These are phyloP conservation scores for Cucumis cinereus DNA, from an alignment of 306 rosid species.

Conservation along the genomic window DNA sequence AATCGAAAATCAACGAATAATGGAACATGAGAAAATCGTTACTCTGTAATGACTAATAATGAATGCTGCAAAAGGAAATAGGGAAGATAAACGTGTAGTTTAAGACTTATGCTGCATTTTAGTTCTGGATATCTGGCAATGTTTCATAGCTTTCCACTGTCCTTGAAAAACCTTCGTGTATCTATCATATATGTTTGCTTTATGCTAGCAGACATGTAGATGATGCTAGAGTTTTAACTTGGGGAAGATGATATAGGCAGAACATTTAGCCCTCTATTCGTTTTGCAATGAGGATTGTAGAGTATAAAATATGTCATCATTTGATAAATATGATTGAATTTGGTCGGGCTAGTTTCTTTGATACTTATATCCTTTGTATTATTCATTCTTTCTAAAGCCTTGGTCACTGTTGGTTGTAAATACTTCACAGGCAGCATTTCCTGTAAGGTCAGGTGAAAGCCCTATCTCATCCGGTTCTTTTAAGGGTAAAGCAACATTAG, in stretches of 20 bases:
- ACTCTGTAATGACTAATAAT: not conserved
- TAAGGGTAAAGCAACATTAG: constrained; percentile 48
- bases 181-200: not conserved
- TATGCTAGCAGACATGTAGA: not conserved
- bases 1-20: not conserved
- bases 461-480: constrained; percentile 60
- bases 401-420: not conserved
- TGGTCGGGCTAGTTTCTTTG: not conserved
- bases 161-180: not conserved
- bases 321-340: not conserved
- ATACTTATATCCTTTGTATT: not conserved
- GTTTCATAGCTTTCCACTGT: not conserved
- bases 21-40: not conserved
- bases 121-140: not conserved
- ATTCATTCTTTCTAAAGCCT: constrained; percentile 2
- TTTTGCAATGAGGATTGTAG: not conserved
- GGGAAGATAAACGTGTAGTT: not conserved
- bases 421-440: constrained; percentile 49
- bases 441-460: constrained; percentile 64
- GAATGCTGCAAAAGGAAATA: not conserved
- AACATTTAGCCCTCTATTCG: not conserved
- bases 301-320: not conserved
- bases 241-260: not conserved
- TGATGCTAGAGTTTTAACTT: not conserved
- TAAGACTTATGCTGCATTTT: not conserved